Percentiles rank a stretch among this genome's conserved stretches.
Evolutionary conservation across 306 rosid genomes (phyloP).

Genomic region (Begonia peltatifolia): DNA sequence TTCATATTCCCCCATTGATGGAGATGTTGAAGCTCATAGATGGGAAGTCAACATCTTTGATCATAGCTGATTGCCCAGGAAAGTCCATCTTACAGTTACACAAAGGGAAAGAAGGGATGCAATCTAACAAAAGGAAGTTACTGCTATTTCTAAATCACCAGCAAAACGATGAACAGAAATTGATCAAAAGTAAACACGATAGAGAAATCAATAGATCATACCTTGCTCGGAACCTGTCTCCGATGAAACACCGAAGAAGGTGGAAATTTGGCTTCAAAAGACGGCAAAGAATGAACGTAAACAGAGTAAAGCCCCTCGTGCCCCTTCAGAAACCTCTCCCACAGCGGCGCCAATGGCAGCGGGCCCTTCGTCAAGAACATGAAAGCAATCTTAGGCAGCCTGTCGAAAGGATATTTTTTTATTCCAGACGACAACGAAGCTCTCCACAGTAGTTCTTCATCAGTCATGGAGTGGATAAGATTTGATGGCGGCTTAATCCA

Average conservation of each 20-base stretch:
- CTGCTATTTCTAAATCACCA: too few species aligned
- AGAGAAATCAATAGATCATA: neutral
- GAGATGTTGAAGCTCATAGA: too few species aligned
- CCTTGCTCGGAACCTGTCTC: slow-evolving; percentile 42
- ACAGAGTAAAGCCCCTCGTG: slow-evolving; percentile 26
- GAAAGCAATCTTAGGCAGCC: slow-evolving; percentile 36
- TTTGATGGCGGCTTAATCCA: slow-evolving; percentile 56
- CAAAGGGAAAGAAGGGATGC: too few species aligned
- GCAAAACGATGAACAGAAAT: too few species aligned
- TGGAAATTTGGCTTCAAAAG: slow-evolving; percentile 24
- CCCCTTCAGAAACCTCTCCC: slow-evolving; percentile 41
- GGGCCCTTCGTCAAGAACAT: slow-evolving; percentile 41
- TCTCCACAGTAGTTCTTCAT: slow-evolving; percentile 30
- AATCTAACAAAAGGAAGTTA: too few species aligned
- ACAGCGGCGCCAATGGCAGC: slow-evolving; percentile 29
- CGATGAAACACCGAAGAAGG: slow-evolving; percentile 34
- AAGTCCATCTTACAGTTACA: too few species aligned
- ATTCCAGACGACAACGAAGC: slow-evolving; percentile 18
- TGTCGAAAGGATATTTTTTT: neutral
- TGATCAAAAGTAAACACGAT: too few species aligned
- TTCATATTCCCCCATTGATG: too few species aligned
- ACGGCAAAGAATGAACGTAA: slow-evolving; percentile 39
- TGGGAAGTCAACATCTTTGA: too few species aligned
- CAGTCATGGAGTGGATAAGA: slow-evolving; percentile 50
- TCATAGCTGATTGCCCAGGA: too few species aligned